Percentiles rank a stretch among this genome's conserved stretches.
phyloP scores from a whole-genome alignment of 768 basidiomycete genomes.

The Crepidotus variabilis region DNA sequence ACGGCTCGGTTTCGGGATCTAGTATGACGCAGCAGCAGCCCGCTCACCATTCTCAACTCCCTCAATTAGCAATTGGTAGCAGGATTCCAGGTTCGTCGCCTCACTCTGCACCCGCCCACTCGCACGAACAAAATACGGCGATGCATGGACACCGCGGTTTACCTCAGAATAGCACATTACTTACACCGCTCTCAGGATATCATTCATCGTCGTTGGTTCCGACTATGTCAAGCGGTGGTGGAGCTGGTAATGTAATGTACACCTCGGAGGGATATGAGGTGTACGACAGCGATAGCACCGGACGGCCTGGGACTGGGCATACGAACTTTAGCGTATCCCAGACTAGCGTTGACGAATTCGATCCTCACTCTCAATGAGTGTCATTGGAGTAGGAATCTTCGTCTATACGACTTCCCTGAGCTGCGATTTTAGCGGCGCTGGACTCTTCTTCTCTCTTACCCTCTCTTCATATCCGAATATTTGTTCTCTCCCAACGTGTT shows the following conservation, averaged over 20 bases:
- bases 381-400: neutral
- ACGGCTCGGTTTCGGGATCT: conserved; percentile 17
- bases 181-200: conserved; percentile 68
- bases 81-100: conserved; percentile 9
- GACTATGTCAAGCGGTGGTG: conserved; percentile 22
- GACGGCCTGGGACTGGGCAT: conserved; percentile 39
- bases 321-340: conserved; percentile 21
- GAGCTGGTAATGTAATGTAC: conserved; percentile 14
- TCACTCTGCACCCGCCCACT: conserved; percentile 10
- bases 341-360: conserved; percentile 4
- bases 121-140: conserved; percentile 17
- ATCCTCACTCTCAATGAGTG: neutral
- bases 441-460: neutral
- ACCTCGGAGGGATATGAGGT: conserved; percentile 30
- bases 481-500: neutral
- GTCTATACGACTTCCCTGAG: neutral
- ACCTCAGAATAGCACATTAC: conserved; percentile 61
- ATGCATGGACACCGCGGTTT: conserved; percentile 35
- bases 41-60: conserved; percentile 27
- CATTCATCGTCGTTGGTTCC: conserved; percentile 37
- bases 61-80: conserved; percentile 21
- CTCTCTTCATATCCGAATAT: neutral
- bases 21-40: conserved; percentile 20
- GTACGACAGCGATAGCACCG: conserved; percentile 35
- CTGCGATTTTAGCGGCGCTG: neutral